Base-by-base conservation (phyloP, 1,139 yeast species). In the Hyphopichia pseudoburtonii region DNA sequence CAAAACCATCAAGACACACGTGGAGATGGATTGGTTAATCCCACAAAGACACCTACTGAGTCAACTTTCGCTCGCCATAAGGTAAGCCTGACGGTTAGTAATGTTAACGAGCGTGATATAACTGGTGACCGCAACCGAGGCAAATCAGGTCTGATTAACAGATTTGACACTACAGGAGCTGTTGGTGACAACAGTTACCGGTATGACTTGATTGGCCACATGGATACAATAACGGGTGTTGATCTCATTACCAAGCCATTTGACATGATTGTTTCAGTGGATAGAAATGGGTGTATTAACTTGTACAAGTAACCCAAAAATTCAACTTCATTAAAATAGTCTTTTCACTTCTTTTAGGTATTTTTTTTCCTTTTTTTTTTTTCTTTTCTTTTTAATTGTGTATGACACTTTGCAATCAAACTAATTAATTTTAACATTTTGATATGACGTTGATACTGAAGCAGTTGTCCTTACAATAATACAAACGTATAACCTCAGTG, bases 221-320 rank as follows among this genome's bases (percentile, higher is more conserved):
- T 21, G 32, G 86, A 82, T 43, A 50, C 64, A 3, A 65, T 84
- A 22, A 72, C 70, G 2, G 82, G 67, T 30, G 57, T 83, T 10
- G 73, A 70, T 0, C 44, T 78, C 15, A 50, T 62, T n/a, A 42
- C 56, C 9, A 56, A 58, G 14, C 90, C 92, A 0, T 79, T 70
- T 46, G 77, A 74, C 33, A 73, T 84, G 80, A 55, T 84, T 5
- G 62, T 85, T 1, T 68, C 84, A 1, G 86, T 67, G 3, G 92
- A 84, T 48, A 56, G 86, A 35, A 65, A 75, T 32, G 94, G 94
- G 0, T 63, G 63, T 6, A 66, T 85, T 28, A 78, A 77, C 51
- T 72, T 85, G 2, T 80, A 73, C 56, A 73, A 70, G 51, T 78
- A 54, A n/a, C 3, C 11, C n/a, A n/a, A n/a, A n/a, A n/a, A n/a